phyloP scores from a whole-genome alignment of 192 early-diverging fungal genomes.

The Coemansia sp. region DNA sequence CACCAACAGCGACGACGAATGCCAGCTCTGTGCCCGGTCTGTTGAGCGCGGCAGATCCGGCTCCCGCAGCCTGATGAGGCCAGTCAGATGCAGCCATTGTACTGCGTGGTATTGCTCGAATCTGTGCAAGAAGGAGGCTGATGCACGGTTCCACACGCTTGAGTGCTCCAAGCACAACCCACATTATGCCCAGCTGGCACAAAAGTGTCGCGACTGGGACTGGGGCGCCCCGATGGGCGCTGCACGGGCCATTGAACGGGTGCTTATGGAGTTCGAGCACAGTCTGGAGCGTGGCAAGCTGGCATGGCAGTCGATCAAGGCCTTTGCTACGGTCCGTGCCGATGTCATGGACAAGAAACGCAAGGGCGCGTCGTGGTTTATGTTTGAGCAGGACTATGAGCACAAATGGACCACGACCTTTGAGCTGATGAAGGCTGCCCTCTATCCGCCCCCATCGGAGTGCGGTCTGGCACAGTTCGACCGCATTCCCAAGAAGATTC shows the following conservation, averaged over 20 bases:
- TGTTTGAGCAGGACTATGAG: constrained; percentile 18
- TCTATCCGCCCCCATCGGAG: constrained; percentile 52
- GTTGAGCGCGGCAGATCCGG: constrained; percentile 33
- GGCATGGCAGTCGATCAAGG: constrained; percentile 19
- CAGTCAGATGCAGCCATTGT: constrained; percentile 13
- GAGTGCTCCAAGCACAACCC: constrained; percentile 22
- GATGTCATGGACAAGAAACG: constrained; percentile 21
- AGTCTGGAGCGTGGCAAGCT: constrained; percentile 11
- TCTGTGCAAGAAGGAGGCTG: constrained; percentile 19
- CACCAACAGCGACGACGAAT: constrained; percentile 44
- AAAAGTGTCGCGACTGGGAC: constrained; percentile 9
- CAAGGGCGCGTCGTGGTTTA: constrained; percentile 21
- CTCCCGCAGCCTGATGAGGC: constrained; percentile 2
- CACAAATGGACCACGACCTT: constrained; percentile 18
- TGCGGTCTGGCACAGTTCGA: constrained; percentile 52
- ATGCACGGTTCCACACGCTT: constrained; percentile 16
- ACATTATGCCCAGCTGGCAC: constrained; percentile 11
- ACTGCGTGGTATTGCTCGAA: constrained; percentile 15
- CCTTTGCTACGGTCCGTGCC: constrained; percentile 17
- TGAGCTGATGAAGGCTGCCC: constrained; percentile 47
- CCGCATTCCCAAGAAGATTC: constrained; percentile 51
- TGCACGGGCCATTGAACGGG: constrained; percentile 21
- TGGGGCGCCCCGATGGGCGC: constrained; percentile 27
- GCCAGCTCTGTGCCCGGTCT: constrained; percentile 58
- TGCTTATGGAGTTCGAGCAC: constrained; percentile 25